Conservation (phyloP, 139 green algal species). For the Tetradesmus obliquus region DNA sequence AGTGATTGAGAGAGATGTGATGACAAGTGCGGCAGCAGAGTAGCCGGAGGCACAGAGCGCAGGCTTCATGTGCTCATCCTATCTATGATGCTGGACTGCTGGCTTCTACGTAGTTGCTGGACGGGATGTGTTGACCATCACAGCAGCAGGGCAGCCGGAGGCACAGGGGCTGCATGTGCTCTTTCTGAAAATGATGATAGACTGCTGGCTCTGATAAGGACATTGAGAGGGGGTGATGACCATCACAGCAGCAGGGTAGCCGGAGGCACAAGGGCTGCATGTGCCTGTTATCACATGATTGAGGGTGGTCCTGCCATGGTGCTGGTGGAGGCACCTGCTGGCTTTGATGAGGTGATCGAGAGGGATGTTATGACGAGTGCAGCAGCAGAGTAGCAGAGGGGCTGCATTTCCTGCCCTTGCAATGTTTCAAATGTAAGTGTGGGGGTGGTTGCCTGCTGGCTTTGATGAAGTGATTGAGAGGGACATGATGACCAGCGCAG, state of each 20-base stretch:
- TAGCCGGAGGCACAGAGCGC: too few species aligned
- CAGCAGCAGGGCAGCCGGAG: too few species aligned
- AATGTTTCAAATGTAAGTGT: background rate
- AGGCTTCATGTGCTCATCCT: too few species aligned
- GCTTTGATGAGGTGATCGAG: constrained; percentile 37
- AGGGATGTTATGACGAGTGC: constrained; percentile 5
- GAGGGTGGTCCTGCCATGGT: background rate
- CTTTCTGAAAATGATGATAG: too few species aligned
- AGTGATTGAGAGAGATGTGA: constrained; percentile 14
- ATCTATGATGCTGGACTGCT: background rate
- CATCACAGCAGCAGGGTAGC: too few species aligned
- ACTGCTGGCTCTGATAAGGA: constrained; percentile 29
- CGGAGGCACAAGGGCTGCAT: too few species aligned
- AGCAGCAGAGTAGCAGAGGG: background rate
- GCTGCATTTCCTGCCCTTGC: too few species aligned
- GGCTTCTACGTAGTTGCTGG: constrained; percentile 17
- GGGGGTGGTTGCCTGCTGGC: background rate
- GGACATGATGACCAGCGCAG: background rate
- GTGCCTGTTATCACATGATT: too few species aligned
- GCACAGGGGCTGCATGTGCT: too few species aligned
- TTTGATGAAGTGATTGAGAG: constrained; percentile 38
- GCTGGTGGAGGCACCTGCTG: constrained; percentile 21
- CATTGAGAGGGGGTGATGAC: background rate
- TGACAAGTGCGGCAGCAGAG: background rate
- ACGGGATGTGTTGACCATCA: background rate